A percentile compares a stretch with the other conserved stretches of the same genome.
Conservation (phyloP, 169 alveolate species). For the Cryptosporidium sp. region DNA sequence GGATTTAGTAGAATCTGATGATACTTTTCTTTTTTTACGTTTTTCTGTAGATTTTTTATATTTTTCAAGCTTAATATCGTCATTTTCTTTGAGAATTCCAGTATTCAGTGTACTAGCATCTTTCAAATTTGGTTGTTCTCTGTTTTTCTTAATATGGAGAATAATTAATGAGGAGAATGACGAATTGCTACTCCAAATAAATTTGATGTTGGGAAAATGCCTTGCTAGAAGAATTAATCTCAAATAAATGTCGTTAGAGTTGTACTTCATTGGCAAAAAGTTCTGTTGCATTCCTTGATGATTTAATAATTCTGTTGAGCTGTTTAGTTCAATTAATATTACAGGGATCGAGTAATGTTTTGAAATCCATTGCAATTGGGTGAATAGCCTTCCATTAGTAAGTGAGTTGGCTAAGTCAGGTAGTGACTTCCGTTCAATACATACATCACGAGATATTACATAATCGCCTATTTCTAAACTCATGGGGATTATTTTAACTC, state of each 20-base stretch:
- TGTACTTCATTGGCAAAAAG: slow-evolving; percentile 75
- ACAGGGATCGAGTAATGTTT: slow-evolving; percentile 77
- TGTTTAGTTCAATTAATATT: slow-evolving; percentile 78
- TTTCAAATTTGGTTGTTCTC: slow-evolving; percentile 56
- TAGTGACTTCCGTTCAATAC: slow-evolving; percentile 87
- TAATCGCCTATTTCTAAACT: slow-evolving; percentile 87
- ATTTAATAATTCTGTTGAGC: slow-evolving; percentile 14
- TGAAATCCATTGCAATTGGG: slow-evolving; percentile 83
- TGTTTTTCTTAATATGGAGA: slow-evolving; percentile 8
- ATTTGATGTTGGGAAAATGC: slow-evolving; percentile 78
- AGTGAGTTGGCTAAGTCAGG: slow-evolving; percentile 82
- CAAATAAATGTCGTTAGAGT: slow-evolving; percentile 65
- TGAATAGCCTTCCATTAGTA: slow-evolving; percentile 82
- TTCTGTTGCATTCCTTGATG: slow-evolving; percentile 20
- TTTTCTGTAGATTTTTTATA: not conserved
- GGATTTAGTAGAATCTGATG: slow-evolving; percentile 53
- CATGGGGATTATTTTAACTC: slow-evolving; percentile 83
- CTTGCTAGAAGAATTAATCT: slow-evolving; percentile 75
- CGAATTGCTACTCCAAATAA: slow-evolving; percentile 81
- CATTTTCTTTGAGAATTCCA: slow-evolving; percentile 13
- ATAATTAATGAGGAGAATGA: slow-evolving; percentile 77
- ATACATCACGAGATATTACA: slow-evolving; percentile 85
- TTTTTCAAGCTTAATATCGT: not conserved
- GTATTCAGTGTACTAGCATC: slow-evolving; percentile 30
- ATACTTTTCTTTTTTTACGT: slow-evolving; percentile 16